Base-by-base conservation (phyloP, 768 basidiomycete genomes). In the Podaxis sp. region DNA sequence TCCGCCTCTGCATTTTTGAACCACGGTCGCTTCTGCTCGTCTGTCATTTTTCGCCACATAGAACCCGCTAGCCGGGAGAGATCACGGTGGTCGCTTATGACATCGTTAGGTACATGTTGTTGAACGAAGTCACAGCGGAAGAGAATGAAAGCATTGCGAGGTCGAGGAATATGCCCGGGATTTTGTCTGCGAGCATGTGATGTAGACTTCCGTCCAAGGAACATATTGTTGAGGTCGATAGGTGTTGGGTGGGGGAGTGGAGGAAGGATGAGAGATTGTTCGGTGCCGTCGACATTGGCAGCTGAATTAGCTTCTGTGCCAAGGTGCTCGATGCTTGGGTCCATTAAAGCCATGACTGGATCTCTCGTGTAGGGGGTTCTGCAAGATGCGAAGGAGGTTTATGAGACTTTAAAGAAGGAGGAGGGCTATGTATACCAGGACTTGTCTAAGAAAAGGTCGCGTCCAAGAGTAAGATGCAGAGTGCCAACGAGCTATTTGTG, bases 131-230 rank as follows among this genome's bases (percentile, higher is more conserved):
- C 85, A 69, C 85, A 89, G 46, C 91, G 82, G 70, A 90, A 93
- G 64, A 92, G 81, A 66, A 93, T 91, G 74, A 93, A 93, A 0
- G 90, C 86, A 71, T 92, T 92, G 15, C 86, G 78, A 0, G 90
- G 89, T 27, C 91, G 84, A 17, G 87, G 86, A 41, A 91, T 82
- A 69, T 90, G 90, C 4, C 76, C 81, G 4, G 68, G 59, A 1
- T 82, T 79, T 57, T 79, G 81, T 46, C 80, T 81, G 46, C 78
- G 75, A 0, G 81, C 77, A 66, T 85, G 83, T 7, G 80, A 80
- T 66, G 82, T 83, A 19, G 37, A 17, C 22, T 53, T 53, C 2
- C 24, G 49, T 22, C 37, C 13, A 12, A 40, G 24, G 33, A 54
- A 53, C 12, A 60, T n/a, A 19, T 25, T 43, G 11, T 36, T 8